Percentiles rank a stretch among this genome's conserved stretches.
These are phyloP conservation scores for Alternaria conjuncta DNA, from an alignment of 2,329 filamentous ascomycete genomes.

Conservation along the genomic window DNA sequence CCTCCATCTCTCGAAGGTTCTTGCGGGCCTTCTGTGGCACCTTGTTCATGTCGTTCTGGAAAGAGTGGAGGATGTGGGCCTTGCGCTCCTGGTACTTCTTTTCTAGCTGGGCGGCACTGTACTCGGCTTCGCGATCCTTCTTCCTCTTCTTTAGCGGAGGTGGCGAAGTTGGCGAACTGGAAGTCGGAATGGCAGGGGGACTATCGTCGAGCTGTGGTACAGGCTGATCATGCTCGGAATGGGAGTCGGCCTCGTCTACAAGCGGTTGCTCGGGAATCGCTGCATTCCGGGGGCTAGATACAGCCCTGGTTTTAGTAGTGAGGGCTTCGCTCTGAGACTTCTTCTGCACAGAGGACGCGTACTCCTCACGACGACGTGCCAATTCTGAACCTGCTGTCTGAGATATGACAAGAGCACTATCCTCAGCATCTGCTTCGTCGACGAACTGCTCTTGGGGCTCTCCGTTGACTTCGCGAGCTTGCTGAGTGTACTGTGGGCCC, in stretches of 20 bases:
- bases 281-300: background rate
- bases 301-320: background rate
- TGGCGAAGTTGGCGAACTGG: background rate
- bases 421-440: background rate
- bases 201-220: background rate
- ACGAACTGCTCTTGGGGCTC: background rate
- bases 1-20: background rate
- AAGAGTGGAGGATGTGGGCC: background rate
- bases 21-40: background rate
- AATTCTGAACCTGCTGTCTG: slow-evolving; percentile 6
- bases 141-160: background rate
- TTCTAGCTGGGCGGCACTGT: background rate
- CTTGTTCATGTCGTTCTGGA: background rate
- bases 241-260: background rate
- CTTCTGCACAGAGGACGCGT: background rate
- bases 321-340: background rate
- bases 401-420: background rate
- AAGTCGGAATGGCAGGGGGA: background rate
- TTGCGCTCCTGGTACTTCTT: slow-evolving; percentile 1
- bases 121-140: background rate
- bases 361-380: slow-evolving; percentile 9
- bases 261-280: background rate
- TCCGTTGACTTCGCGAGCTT: background rate
- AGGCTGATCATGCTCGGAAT: background rate
- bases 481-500: background rate